Percentiles rank a stretch among this genome's conserved stretches.
Conservation (phyloP, 495 filamentous ascomycete species). For the Penicillium arizonense region DNA sequence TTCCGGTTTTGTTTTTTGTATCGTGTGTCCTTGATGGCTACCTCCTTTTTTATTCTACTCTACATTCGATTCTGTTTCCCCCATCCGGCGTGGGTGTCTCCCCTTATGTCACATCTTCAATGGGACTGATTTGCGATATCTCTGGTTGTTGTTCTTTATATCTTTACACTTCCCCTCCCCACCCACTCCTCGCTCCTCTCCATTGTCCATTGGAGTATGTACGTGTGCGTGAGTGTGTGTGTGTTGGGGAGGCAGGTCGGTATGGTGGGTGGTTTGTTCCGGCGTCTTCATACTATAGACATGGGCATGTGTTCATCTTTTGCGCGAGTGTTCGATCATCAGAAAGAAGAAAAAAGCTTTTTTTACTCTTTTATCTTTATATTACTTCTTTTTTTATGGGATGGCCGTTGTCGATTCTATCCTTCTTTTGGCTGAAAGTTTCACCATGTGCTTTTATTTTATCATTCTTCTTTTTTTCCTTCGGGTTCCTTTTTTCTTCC, state of each 20-base stretch:
- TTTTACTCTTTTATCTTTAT: conserved; percentile 1
- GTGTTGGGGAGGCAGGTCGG: conserved; percentile 36
- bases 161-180: too few relatives aligned
- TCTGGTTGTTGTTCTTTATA: too few relatives aligned
- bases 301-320: conserved; percentile 43
- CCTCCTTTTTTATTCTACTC: conserved; percentile 14
- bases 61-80: conserved; percentile 12
- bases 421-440: conserved; percentile 9
- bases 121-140: too few relatives aligned
- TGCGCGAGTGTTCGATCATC: conserved; percentile 22
- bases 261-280: conserved; percentile 41
- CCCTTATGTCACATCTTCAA: too few relatives aligned
- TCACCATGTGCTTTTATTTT: conserved; percentile 19
- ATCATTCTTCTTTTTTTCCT: conserved; percentile 11
- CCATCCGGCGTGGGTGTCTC: conserved; percentile 27
- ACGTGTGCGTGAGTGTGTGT: too few relatives aligned
- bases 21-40: conserved; percentile 24
- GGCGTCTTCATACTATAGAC: conserved; percentile 48
- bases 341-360: conserved; percentile 30
- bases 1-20: conserved; percentile 17
- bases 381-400: conserved; percentile 12
- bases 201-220: too few relatives aligned
- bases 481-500: not conserved
- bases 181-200: too few relatives aligned
- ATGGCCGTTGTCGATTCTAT: conserved; percentile 30